Conservation (phyloP, 306 rosid species). For the Urtica urens region DNA sequence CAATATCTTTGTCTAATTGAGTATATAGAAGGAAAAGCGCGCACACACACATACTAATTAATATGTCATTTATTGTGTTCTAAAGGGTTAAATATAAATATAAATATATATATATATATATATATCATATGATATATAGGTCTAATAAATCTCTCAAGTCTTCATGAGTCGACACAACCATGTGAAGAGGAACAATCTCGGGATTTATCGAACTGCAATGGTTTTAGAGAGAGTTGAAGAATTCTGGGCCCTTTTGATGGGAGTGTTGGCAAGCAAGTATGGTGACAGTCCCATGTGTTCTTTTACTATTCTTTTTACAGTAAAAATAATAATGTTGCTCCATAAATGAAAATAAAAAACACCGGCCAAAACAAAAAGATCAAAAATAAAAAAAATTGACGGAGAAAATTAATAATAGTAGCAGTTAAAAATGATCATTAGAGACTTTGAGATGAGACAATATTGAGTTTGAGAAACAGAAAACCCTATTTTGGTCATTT, state of each 20-base stretch:
- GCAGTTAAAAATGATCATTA: constrained; percentile 5
- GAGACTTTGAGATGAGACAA: constrained; percentile 19
- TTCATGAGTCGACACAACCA: constrained; percentile 28
- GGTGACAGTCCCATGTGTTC: constrained; percentile 47
- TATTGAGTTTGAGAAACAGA: constrained; percentile 10
- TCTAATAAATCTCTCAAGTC: constrained; percentile 16
- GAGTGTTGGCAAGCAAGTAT: constrained; percentile 20
- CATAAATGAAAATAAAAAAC: not conserved
- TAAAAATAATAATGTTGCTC: constrained; percentile 30
- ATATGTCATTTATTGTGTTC: not conserved
- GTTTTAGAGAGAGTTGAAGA: constrained; percentile 15
- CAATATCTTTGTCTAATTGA: not conserved
- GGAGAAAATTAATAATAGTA: not conserved
- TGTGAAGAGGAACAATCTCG: constrained; percentile 32
- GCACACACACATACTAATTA: no score
- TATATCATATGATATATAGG: constrained; percentile 15
- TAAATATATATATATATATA: constrained; percentile 1
- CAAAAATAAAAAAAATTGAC: constrained; percentile 19
- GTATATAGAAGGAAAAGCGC: not conserved
- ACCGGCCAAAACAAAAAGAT: constrained; percentile 14
- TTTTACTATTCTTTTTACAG: constrained; percentile 24
- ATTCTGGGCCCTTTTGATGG: constrained; percentile 25
- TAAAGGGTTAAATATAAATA: not conserved
- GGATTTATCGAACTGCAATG: constrained; percentile 11
- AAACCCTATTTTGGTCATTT: not conserved